Evolutionary conservation across 345 rosid species (phyloP), one percentile per base, ranked within the genome.

Genomic region (Salix suchowensis): DNA sequence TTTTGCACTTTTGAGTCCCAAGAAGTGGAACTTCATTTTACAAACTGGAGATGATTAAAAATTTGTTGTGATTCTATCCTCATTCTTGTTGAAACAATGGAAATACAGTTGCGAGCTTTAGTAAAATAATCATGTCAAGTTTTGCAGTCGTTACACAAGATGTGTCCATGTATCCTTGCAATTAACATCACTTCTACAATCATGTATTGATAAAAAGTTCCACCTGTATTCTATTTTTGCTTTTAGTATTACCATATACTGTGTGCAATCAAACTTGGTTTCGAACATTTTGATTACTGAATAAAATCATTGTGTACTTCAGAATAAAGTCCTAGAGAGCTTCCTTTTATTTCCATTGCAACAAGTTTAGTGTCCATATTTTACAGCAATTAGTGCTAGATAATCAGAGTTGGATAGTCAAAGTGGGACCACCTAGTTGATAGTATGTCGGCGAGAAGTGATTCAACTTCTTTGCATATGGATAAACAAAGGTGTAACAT

Each of bases 21-120:
- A 82, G 48, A 73, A 90, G 73, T 58, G 87, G 84, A 80, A 86
- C 88, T 26, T 82, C 90, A 11, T 91, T 85, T 88, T 96, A 92
- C 91, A 96, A 91, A 85, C 84, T 96, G 80, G 99, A 93, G 85
- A 87, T 92, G 82, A 83, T 84, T 55, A 86, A 91, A 80, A 88
- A 5, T 14, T 64, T 15, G 36, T 36, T 76, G 36, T 68, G 60
- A 67, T 67, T 76, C 6, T n/a, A 34, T 14, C 65, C 18, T 23
- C 12, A 40, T 72, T 72, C 52, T 37, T 6, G 1, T 65, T 23
- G 67, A 58, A 37, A 72, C 21, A 6, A 13, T 55, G 34, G 52
- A 37, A 23, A n/a, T 37, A 32, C 23, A n/a, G 23, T 52, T 52
- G 58, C 7, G 0, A 52, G 23, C 58, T 52, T 52, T 52, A 52